phyloP scores from a whole-genome alignment of 768 basidiomycete species.

The Boletus rex-veris region DNA sequence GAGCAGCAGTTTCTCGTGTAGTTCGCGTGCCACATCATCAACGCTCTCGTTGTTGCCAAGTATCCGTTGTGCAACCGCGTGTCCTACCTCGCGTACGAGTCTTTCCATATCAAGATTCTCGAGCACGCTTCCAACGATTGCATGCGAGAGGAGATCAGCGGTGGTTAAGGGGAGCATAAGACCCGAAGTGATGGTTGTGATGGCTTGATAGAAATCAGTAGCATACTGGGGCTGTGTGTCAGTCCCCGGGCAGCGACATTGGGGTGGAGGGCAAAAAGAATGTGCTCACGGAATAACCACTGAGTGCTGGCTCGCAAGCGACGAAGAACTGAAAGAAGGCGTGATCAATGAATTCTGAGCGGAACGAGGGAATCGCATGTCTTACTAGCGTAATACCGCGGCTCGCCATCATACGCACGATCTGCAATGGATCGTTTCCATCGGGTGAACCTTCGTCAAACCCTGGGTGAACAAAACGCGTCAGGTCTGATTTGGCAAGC shows the following conservation, averaged over 20 bases:
- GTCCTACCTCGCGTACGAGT: constrained; percentile 89
- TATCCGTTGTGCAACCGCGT: constrained; percentile 89
- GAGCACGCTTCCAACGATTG: constrained; percentile 93
- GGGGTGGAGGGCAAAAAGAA: constrained; percentile 16
- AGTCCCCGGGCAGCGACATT: not conserved
- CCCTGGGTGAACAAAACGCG: constrained; percentile 43
- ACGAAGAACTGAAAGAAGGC: constrained; percentile 77
- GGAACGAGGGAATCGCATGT: constrained; percentile 9
- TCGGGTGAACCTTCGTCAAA: constrained; percentile 95
- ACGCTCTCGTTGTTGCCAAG: constrained; percentile 92
- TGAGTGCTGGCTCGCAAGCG: constrained; percentile 96
- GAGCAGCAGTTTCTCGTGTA: constrained; percentile 86
- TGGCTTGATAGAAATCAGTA: constrained; percentile 92
- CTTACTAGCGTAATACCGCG: constrained; percentile 87
- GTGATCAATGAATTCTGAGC: not conserved
- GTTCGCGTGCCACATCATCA: constrained; percentile 91
- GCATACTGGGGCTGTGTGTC: constrained; percentile 56
- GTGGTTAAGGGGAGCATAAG: constrained; percentile 96
- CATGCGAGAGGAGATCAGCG: constrained; percentile 89
- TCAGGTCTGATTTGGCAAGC: constrained; percentile 10
- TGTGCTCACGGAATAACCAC: constrained; percentile 76
- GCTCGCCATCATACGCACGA: constrained; percentile 87
- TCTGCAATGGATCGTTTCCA: constrained; percentile 83
- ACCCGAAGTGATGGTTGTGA: constrained; percentile 90
- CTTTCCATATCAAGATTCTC: constrained; percentile 99